phyloP scores from a whole-genome alignment of 305 asterid species.

The Solanum hybrid region DNA sequence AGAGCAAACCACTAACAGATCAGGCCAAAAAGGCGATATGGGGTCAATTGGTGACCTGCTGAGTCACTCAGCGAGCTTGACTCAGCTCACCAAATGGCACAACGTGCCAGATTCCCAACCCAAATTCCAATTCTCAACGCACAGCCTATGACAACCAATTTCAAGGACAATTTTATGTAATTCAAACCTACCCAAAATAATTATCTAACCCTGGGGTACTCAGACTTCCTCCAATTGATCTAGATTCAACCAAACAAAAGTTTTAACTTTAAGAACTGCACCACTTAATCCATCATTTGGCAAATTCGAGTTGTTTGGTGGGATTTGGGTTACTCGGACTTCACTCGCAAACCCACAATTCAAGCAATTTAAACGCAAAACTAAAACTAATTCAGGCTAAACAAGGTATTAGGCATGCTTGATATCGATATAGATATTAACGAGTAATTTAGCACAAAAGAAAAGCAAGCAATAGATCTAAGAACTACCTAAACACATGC shows the following conservation, averaged over 20 bases:
- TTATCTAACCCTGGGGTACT: background rate
- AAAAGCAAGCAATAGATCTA: too few relatives aligned
- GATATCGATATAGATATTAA: background rate
- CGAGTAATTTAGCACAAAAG: background rate
- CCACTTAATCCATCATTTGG: too few relatives aligned
- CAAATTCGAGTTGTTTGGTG: too few relatives aligned
- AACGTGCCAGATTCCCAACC: background rate
- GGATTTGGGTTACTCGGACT: background rate
- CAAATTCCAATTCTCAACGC: background rate
- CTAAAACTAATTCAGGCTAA: background rate
- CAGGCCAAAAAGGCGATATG: background rate
- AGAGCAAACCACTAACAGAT: background rate
- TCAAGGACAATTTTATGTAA: background rate
- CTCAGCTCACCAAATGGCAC: background rate
- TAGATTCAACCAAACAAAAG: background rate
- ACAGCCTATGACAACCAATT: background rate
- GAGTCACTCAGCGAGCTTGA: background rate
- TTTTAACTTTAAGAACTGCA: rapidly evolving
- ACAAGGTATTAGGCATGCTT: background rate
- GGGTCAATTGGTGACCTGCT: background rate
- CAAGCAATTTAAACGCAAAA: too few relatives aligned
- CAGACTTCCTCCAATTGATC: background rate
- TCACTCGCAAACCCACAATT: background rate
- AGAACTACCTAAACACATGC: background rate
- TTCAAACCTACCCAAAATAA: background rate